Conservation (phyloP, 1,284 basidiomycete species). For the Ustilago curta region DNA sequence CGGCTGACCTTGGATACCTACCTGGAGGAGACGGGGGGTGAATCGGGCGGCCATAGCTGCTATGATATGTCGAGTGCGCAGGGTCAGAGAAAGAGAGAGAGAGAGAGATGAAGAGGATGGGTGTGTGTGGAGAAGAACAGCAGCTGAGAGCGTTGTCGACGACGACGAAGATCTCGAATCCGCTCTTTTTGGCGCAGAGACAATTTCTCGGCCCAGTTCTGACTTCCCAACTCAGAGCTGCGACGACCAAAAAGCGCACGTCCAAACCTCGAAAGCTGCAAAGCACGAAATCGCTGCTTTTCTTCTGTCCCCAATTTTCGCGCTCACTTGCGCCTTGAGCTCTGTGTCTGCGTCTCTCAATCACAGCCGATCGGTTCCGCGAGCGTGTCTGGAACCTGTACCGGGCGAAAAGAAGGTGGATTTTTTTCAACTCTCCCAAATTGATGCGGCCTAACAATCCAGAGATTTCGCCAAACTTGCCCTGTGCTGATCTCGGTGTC, state of each 20-base stretch:
- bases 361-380: slow-evolving; percentile 45
- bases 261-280: background rate
- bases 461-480: too few relatives aligned
- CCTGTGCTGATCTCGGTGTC: too few relatives aligned
- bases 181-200: slow-evolving; percentile 4
- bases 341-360: background rate
- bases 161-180: slow-evolving; percentile 11
- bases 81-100: background rate
- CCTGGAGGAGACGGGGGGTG: slow-evolving; percentile 58
- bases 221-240: slow-evolving; percentile 17
- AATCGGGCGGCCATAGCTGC: slow-evolving; percentile 54
- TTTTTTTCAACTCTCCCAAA: background rate
- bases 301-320: slow-evolving; percentile 40
- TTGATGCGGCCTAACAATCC: background rate
- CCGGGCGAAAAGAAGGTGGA: slow-evolving; percentile 16
- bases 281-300: background rate
- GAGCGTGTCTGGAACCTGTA: background rate
- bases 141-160: slow-evolving; percentile 1
- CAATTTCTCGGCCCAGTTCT: slow-evolving; percentile 9
- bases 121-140: slow-evolving; percentile 19
- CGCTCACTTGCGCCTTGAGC: slow-evolving; percentile 18
- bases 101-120: slow-evolving; percentile 7
- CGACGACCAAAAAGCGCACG: slow-evolving; percentile 19
- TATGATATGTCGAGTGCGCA: slow-evolving; percentile 1
- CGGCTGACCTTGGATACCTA: slow-evolving; percentile 19